A percentile compares a stretch with the other conserved stretches of the same genome.
phyloP scores from a whole-genome alignment of 345 rosid genomes.

The Diplotaxis tenuifolia region DNA sequence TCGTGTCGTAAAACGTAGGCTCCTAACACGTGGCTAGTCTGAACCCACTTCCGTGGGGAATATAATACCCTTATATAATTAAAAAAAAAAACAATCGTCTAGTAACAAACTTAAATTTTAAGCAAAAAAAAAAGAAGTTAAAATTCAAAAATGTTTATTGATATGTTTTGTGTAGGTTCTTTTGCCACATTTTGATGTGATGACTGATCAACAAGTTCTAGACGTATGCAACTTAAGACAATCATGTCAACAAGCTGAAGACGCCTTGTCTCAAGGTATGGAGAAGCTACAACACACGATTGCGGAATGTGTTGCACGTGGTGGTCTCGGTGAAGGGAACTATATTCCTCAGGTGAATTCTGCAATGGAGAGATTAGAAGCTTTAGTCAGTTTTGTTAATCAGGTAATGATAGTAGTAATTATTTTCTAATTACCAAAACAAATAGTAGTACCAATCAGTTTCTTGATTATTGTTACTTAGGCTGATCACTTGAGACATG shows the following conservation, averaged over 20 bases:
- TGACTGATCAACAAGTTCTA: constrained; percentile 60
- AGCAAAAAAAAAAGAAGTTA: too few relatives aligned
- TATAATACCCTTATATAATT: too few relatives aligned
- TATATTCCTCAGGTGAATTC: constrained; percentile 55
- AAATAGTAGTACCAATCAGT: background rate
- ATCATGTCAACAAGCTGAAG: constrained; percentile 97
- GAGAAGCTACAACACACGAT: constrained; percentile 78
- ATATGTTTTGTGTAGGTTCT: constrained; percentile 55
- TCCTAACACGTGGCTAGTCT: too few relatives aligned
- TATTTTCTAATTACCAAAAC: background rate
- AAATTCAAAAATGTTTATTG: background rate
- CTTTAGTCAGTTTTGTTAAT: constrained; percentile 70
- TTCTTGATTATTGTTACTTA: constrained; percentile 19
- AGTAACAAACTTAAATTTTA: too few relatives aligned
- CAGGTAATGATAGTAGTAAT: constrained; percentile 50
- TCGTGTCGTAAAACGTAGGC: too few relatives aligned
- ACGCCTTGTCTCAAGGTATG: constrained; percentile 88
- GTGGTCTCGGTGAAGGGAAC: constrained; percentile 55
- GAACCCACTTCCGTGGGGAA: too few relatives aligned
- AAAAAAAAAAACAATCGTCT: background rate
- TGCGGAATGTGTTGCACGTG: constrained; percentile 61
- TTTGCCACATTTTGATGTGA: constrained; percentile 66
- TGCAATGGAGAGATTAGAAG: constrained; percentile 75
- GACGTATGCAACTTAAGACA: constrained; percentile 56
- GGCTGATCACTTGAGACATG: constrained; percentile 94